Evolutionary conservation across 352 stramenopile species (phyloP).

Genomic region (Phytophthora tubulina): DNA sequence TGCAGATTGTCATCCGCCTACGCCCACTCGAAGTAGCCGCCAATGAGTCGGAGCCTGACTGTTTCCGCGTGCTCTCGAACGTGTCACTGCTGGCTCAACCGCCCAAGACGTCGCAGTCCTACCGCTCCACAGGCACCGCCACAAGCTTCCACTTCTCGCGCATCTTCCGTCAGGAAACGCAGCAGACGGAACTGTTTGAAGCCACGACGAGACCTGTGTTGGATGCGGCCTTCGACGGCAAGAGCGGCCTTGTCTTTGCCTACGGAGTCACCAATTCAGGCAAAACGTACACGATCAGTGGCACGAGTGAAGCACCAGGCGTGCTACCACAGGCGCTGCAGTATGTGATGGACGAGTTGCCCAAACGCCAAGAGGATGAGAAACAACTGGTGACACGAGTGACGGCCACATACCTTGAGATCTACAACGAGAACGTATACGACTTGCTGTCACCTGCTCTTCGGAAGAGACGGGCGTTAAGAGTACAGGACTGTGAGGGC

Average conservation of each 20-base stretch:
- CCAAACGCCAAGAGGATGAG: conserved; percentile 54
- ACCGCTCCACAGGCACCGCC: conserved; percentile 77
- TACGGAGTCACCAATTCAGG: conserved; percentile 99
- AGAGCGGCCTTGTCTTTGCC: conserved; percentile 95
- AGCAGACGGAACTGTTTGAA: conserved; percentile 94
- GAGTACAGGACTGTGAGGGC: conserved; percentile 88
- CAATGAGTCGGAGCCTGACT: conserved; percentile 42
- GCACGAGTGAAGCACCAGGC: conserved; percentile 77
- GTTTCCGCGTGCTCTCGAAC: conserved; percentile 77
- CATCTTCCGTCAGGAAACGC: conserved; percentile 83
- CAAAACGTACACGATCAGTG: conserved; percentile 99
- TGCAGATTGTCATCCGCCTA: conserved; percentile 81
- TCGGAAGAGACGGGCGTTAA: conserved; percentile 67
- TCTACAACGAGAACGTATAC: conserved; percentile 99
- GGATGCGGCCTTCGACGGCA: conserved; percentile 85
- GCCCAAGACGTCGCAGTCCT: conserved; percentile 79
- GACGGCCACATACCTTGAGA: conserved; percentile 96
- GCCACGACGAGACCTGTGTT: conserved; percentile 92
- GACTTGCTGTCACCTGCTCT: conserved; percentile 90
- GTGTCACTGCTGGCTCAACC: conserved; percentile 69
- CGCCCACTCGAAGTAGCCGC: conserved; percentile 45
- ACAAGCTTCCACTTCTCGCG: conserved; percentile 85
- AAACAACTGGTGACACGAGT: conserved; percentile 53
- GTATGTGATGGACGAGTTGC: conserved; percentile 75
- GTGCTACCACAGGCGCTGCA: conserved; percentile 87